These are phyloP conservation scores for Nemania sp. DNA, from an alignment of 2,329 filamentous ascomycete species.

Conservation along the genomic window DNA sequence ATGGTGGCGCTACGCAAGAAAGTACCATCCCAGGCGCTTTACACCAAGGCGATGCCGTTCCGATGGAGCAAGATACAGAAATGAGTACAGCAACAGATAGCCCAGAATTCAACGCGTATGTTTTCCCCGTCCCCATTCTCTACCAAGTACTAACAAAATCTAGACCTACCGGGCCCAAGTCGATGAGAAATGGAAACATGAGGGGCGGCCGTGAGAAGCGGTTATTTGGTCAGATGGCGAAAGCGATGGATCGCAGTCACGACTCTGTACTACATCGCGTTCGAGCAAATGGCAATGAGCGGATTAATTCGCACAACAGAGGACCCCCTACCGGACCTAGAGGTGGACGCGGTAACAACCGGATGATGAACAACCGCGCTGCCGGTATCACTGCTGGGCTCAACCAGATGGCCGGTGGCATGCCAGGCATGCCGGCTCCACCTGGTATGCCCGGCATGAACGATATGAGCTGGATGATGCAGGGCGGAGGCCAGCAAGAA, in stretches of 20 bases:
- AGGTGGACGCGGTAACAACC: conserved; percentile 63
- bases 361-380: conserved; percentile 63
- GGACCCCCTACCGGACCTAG: conserved; percentile 79
- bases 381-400: conserved; percentile 63
- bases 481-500: conserved; percentile 73
- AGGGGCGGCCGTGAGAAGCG: conserved; percentile 76
- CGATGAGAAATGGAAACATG: conserved; percentile 77
- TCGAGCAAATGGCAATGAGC: conserved; percentile 77
- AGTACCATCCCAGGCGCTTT: conserved; percentile 40
- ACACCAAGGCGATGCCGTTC: conserved; percentile 45
- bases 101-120: conserved; percentile 70
- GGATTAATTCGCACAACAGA: conserved; percentile 83
- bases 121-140: conserved; percentile 38
- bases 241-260: conserved; percentile 80
- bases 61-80: conserved; percentile 72
- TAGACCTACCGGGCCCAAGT: conserved; percentile 93
- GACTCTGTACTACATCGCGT: conserved; percentile 86
- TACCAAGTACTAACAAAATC: conserved; percentile 55
- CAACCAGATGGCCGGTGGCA: conserved; percentile 54
- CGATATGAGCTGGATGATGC: conserved; percentile 63
- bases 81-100: conserved; percentile 71
- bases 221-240: conserved; percentile 86
- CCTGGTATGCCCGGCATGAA: conserved; percentile 56
- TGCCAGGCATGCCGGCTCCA: conserved; percentile 54
- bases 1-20: conserved; percentile 58